Base-by-base conservation (phyloP, 2,329 filamentous ascomycete genomes). In the Dendryphion nanum region DNA sequence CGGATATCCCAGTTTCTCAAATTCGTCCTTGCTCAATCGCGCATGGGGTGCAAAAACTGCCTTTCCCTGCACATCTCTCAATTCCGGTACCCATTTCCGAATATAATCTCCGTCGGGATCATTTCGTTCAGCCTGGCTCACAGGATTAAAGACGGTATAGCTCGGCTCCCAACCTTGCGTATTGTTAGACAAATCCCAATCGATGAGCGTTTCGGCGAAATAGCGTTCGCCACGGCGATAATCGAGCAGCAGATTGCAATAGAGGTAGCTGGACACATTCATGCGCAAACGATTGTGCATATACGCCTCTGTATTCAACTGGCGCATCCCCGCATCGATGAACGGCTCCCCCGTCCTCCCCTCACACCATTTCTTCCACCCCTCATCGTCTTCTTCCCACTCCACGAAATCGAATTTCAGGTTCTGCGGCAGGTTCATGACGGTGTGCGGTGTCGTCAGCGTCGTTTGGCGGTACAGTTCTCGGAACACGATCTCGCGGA, bases 251-350 rank as follows among this genome's bases (percentile, higher is more conserved):
- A 76, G 38, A 37, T 76, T 75, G 30, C 66, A 73, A 26, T 69
- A 67, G 6, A 77, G 53, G 42, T 75, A 77, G 4, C 59, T 67
- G 0, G 64, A 64, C 0, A 71, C 68, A 33, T 75, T 75, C 73
- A 76, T 77, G 20, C 74, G 66, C 8, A 72, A 53, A 1, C 73
- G 66, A 38, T 76, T 76, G 43, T 77, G 73, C 73, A 77, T 76
- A 42, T 72, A 76, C 2, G 64, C 71, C 44, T 75, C 73, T 1
- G 57, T 44, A 29, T 71, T 70, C 30, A 77, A 53, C 38, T 76
- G 73, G 2, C 73, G 53, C 73, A 77, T 76, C 0, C 73, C 73
- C 0, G 73, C 72, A 44, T 76, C 73, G 5, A 77, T 63, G 31
- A 75, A 75, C 0, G 73, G 73, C 14, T 71, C 67, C 7, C 73